A percentile compares a stretch with the other conserved stretches of the same genome.
phyloP scores from a whole-genome alignment of 2,329 filamentous ascomycete genomes.

The Grosmannia penicillata region DNA sequence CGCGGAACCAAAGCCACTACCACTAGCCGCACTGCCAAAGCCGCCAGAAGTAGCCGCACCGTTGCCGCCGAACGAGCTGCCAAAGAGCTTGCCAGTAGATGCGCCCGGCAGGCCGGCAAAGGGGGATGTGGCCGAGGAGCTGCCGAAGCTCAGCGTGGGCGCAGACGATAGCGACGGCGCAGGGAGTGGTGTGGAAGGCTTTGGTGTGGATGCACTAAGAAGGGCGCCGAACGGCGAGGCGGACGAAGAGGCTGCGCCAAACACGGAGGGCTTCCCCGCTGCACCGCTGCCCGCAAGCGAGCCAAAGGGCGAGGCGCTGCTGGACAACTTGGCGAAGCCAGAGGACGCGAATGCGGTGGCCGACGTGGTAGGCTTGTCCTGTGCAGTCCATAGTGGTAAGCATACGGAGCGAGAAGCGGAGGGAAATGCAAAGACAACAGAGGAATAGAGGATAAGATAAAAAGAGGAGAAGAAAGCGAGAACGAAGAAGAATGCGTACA shows the following conservation, averaged over 20 bases:
- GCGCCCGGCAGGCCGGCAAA: conserved; percentile 21
- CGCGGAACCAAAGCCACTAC: conserved; percentile 31
- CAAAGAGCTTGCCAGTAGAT: conserved; percentile 2
- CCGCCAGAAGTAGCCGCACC: too few species aligned
- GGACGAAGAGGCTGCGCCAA: conserved; percentile 29
- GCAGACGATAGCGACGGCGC: conserved; percentile 17
- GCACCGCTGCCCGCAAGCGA: conserved; percentile 31
- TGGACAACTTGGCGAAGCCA: conserved; percentile 50
- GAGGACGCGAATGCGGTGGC: conserved; percentile 52
- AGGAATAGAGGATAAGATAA: neutral
- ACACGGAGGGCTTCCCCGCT: conserved; percentile 30
- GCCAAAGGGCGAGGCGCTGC: conserved; percentile 50
- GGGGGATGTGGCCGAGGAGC: conserved; percentile 24
- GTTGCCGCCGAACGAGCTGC: conserved; percentile 20
- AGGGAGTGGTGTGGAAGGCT: conserved; percentile 16
- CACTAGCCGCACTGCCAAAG: conserved; percentile 35
- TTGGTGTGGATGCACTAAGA: conserved; percentile 14
- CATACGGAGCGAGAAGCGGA: conserved; percentile 7
- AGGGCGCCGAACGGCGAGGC: conserved; percentile 20
- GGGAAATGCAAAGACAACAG: neutral
- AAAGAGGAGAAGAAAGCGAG: conserved; percentile 2
- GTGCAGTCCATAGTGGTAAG: conserved; percentile 14
- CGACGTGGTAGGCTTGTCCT: conserved; percentile 24
- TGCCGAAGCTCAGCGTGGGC: conserved; percentile 35
- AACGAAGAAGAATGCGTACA: too few species aligned